These are phyloP conservation scores for Endoconidiophora polonica DNA, from an alignment of 2,329 filamentous ascomycete genomes.

Conservation along the genomic window DNA sequence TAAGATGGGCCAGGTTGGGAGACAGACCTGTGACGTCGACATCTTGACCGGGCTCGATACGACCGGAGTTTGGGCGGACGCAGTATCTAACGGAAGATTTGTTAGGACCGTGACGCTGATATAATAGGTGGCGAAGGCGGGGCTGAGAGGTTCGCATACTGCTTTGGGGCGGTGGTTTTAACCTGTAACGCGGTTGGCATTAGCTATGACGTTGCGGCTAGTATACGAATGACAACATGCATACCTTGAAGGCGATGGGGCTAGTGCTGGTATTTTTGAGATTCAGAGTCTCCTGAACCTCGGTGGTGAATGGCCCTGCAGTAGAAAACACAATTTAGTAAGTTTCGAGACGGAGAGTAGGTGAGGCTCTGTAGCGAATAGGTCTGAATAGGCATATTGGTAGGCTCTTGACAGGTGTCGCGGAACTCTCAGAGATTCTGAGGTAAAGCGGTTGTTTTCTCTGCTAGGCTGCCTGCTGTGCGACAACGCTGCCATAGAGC, in stretches of 20 bases:
- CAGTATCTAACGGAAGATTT: conserved; percentile 54
- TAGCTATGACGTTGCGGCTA: conserved; percentile 17
- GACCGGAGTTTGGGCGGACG: conserved; percentile 89
- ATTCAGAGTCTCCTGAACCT: conserved; percentile 47
- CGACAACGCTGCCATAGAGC: conserved; percentile 1
- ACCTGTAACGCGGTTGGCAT: conserved; percentile 39
- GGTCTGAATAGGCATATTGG: conserved; percentile 7
- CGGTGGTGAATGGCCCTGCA: conserved; percentile 48
- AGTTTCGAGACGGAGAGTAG: too few species aligned
- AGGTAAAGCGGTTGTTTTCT: background rate
- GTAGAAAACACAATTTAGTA: background rate
- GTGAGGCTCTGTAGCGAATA: too few species aligned
- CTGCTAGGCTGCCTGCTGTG: background rate
- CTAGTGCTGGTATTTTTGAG: conserved; percentile 47
- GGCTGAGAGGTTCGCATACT: conserved; percentile 45
- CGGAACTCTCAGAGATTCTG: background rate
- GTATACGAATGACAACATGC: conserved; percentile 12
- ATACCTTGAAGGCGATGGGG: conserved; percentile 55
- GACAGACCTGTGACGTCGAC: conserved; percentile 80
- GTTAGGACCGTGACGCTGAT: background rate
- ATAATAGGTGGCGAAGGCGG: conserved; percentile 15
- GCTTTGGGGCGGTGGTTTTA: conserved; percentile 97
- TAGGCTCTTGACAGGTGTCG: conserved; percentile 10
- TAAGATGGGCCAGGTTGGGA: background rate
- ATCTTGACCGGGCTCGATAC: conserved; percentile 75